These are phyloP conservation scores for Penicillium argentinense DNA, from an alignment of 495 filamentous ascomycete species.

Conservation along the genomic window DNA sequence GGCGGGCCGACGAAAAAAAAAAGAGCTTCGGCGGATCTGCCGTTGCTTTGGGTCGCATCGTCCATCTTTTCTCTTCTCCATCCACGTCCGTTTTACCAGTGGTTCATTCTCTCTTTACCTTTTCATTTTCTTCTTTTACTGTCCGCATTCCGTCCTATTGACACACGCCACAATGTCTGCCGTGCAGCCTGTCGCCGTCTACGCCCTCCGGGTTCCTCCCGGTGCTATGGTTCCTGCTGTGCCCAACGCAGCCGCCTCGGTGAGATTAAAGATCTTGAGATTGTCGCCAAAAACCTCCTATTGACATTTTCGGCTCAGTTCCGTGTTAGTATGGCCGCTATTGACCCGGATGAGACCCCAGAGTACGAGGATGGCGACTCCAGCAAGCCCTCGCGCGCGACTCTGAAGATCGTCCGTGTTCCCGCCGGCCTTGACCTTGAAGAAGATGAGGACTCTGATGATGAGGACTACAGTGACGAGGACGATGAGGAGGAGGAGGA, in stretches of 20 bases:
- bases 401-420: slow-evolving; percentile 83
- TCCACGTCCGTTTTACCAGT: slow-evolving; percentile 27
- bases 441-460: slow-evolving; percentile 57
- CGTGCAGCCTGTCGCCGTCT: slow-evolving; percentile 77
- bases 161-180: slow-evolving; percentile 47
- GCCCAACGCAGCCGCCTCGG: slow-evolving; percentile 75
- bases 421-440: slow-evolving; percentile 52
- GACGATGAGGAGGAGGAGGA: slow-evolving; percentile 67
- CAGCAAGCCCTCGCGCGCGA: slow-evolving; percentile 67
- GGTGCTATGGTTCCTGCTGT: slow-evolving; percentile 73
- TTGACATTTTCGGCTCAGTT: slow-evolving; percentile 54
- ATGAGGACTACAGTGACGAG: slow-evolving; percentile 58
- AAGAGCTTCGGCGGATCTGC: slow-evolving; percentile 24
- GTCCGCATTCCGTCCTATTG: slow-evolving; percentile 13
- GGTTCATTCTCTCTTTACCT: slow-evolving; percentile 24
- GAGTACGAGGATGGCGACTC: slow-evolving; percentile 64
- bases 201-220: slow-evolving; percentile 82
- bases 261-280: slow-evolving; percentile 47
- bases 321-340: slow-evolving; percentile 96
- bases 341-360: slow-evolving; percentile 80
- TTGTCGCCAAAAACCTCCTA: not conserved
- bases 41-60: slow-evolving; percentile 25
- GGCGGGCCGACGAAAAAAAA: slow-evolving; percentile 20
- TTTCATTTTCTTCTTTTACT: slow-evolving; percentile 7
- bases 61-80: slow-evolving; percentile 27